Percentiles rank a stretch among this genome's conserved stretches.
phyloP scores from a whole-genome alignment of 2,329 filamentous ascomycete genomes.

The Aspergillus sp. region DNA sequence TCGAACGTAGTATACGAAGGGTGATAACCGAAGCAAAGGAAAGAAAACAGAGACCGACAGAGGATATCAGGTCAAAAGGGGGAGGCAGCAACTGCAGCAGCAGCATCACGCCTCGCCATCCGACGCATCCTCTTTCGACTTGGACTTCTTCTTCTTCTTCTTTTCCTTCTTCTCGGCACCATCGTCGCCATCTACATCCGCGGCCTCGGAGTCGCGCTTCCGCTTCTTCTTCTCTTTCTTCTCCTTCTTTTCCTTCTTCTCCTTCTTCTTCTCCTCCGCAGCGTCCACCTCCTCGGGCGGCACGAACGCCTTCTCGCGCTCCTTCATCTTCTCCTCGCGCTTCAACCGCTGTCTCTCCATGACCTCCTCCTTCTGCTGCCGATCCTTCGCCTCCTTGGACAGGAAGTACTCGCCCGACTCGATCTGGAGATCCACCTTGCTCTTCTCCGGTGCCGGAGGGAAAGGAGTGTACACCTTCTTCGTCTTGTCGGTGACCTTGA shows the following conservation, averaged over 20 bases:
- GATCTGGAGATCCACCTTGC: slow-evolving; percentile 97
- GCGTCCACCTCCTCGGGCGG: slow-evolving; percentile 75
- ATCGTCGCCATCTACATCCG: slow-evolving; percentile 38
- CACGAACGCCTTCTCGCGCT: slow-evolving; percentile 82
- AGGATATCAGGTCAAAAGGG: slow-evolving; percentile 14
- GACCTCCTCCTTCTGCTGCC: slow-evolving; percentile 74
- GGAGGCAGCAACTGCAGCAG: background rate
- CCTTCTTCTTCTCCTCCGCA: slow-evolving; percentile 51
- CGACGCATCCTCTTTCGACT: slow-evolving; percentile 33
- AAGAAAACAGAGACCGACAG: slow-evolving; percentile 18
- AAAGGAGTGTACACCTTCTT: slow-evolving; percentile 97
- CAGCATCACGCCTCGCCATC: slow-evolving; percentile 27
- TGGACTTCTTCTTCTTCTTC: slow-evolving; percentile 54
- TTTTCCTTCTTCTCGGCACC: slow-evolving; percentile 60
- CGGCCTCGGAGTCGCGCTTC: slow-evolving; percentile 39
- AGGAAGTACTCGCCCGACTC: slow-evolving; percentile 97
- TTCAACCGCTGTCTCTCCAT: slow-evolving; percentile 83
- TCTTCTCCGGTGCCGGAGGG: slow-evolving; percentile 95
- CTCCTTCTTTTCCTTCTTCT: slow-evolving; percentile 44
- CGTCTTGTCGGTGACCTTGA: slow-evolving; percentile 85
- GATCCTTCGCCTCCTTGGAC: slow-evolving; percentile 87
- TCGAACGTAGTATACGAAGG: slow-evolving; percentile 13
- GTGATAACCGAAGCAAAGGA: slow-evolving; percentile 2
- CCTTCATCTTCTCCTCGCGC: slow-evolving; percentile 83
- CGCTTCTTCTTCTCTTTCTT: slow-evolving; percentile 48